phyloP scores from a whole-genome alignment of 331 rosid species.

The Telfairia occidentalis region DNA sequence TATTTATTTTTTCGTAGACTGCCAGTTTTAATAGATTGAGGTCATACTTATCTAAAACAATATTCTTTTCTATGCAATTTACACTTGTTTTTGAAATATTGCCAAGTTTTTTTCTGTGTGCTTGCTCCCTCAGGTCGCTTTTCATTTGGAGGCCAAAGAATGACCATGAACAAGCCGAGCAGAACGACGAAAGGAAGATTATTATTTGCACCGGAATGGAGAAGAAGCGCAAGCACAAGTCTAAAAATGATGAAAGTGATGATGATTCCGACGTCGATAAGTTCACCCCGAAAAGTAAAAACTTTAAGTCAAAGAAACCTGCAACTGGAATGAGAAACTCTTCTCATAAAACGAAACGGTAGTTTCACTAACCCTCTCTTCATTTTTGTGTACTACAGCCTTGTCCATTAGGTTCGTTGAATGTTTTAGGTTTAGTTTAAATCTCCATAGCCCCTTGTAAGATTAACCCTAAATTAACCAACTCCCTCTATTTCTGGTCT shows the following conservation, averaged over 20 bases:
- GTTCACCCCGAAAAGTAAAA: slow-evolving; percentile 35
- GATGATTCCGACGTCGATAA: slow-evolving; percentile 50
- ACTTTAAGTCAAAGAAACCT: slow-evolving; percentile 26
- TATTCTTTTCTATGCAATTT: neutral
- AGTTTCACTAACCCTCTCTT: neutral
- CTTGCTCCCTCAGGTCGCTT: slow-evolving; percentile 41
- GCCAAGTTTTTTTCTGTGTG: neutral
- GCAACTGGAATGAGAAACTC: slow-evolving; percentile 18
- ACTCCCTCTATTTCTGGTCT: neutral
- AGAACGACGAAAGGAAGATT: slow-evolving; percentile 41
- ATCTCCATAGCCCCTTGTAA: neutral
- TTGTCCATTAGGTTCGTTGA: neutral
- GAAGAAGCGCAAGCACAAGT: slow-evolving; percentile 48
- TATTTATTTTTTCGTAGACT: neutral
- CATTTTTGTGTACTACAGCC: neutral
- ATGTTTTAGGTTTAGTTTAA: neutral
- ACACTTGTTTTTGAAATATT: neutral
- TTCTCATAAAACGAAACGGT: slow-evolving; percentile 24
- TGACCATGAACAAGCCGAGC: slow-evolving; percentile 35
- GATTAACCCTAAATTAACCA: neutral
- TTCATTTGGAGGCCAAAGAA: slow-evolving; percentile 89
- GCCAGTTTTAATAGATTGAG: neutral
- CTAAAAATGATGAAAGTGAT: slow-evolving; percentile 21
- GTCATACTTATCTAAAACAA: neutral
- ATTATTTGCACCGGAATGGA: slow-evolving; percentile 31